Conservation (phyloP, 331 rosid genomes). For the Phaseolus coccineus region DNA sequence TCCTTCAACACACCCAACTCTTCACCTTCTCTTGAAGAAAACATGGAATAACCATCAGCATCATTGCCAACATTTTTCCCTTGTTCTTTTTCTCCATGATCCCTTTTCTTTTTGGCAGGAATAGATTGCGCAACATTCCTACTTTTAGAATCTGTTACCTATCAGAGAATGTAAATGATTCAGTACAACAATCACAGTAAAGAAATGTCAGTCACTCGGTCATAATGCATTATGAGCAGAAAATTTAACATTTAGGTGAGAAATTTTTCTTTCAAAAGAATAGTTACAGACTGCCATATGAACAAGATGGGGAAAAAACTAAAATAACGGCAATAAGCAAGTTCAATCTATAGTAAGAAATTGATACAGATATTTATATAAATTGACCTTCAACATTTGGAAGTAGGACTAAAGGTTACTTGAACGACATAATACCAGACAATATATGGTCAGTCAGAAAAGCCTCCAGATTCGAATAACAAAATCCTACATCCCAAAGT, state of each 20-base stretch:
- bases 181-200: slow-evolving; percentile 34
- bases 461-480: neutral
- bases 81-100: slow-evolving; percentile 65
- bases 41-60: slow-evolving; percentile 60
- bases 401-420: slow-evolving; percentile 9
- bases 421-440: slow-evolving; percentile 3
- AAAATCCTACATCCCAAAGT: slow-evolving; percentile 21
- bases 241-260: slow-evolving; percentile 21
- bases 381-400: neutral
- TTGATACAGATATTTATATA: slow-evolving; percentile 4
- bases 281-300: slow-evolving; percentile 8
- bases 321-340: slow-evolving; percentile 35
- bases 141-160: slow-evolving; percentile 64
- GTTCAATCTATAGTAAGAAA: slow-evolving; percentile 1
- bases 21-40: slow-evolving; percentile 76
- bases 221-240: slow-evolving; percentile 6
- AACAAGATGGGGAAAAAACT: slow-evolving; percentile 12
- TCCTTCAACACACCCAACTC: slow-evolving; percentile 70
- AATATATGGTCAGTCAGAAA: neutral
- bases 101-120: slow-evolving; percentile 66
- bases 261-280: slow-evolving; percentile 35
- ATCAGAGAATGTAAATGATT: slow-evolving; percentile 36
- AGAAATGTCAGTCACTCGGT: slow-evolving; percentile 26
- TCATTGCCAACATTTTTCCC: slow-evolving; percentile 60
- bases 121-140: slow-evolving; percentile 71